Percentiles rank a stretch among this genome's conserved stretches.
phyloP scores from a whole-genome alignment of 2,329 filamentous ascomycete species.

The Neopestalotiopsis sp. region DNA sequence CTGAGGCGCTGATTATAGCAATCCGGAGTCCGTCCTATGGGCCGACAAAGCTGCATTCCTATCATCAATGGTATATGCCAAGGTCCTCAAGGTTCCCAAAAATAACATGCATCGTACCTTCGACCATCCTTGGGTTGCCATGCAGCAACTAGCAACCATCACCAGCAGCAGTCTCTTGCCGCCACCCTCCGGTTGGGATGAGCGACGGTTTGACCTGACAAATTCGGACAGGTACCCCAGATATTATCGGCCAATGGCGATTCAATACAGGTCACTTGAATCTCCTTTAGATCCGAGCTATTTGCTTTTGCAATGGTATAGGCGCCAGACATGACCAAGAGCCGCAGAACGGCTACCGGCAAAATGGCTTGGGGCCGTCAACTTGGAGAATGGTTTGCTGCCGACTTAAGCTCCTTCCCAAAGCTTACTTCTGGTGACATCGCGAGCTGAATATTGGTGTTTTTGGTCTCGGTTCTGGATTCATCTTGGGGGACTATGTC shows the following conservation, averaged over 20 bases:
- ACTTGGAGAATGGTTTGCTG: neutral
- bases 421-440: conserved; percentile 12
- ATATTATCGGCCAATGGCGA: conserved; percentile 3
- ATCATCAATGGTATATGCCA: neutral
- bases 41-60: neutral
- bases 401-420: conserved; percentile 8
- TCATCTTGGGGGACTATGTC: neutral
- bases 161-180: neutral
- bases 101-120: conserved; percentile 3
- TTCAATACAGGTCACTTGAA: neutral
- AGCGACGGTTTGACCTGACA: conserved; percentile 11
- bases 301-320: neutral
- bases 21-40: neutral
- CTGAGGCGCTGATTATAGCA: neutral
- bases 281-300: neutral
- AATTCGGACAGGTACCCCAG: conserved; percentile 12
- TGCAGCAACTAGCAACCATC: neutral
- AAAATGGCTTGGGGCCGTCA: conserved; percentile 2
- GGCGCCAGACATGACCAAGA: conserved; percentile 11
- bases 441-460: neutral
- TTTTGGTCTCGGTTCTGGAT: neutral
- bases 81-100: conserved; percentile 15
- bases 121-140: neutral
- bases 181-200: neutral
- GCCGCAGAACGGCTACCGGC: conserved; percentile 15